Evolutionary conservation across 2,329 filamentous ascomycete species (phyloP).

Genomic region (Calonectria pteridis): DNA sequence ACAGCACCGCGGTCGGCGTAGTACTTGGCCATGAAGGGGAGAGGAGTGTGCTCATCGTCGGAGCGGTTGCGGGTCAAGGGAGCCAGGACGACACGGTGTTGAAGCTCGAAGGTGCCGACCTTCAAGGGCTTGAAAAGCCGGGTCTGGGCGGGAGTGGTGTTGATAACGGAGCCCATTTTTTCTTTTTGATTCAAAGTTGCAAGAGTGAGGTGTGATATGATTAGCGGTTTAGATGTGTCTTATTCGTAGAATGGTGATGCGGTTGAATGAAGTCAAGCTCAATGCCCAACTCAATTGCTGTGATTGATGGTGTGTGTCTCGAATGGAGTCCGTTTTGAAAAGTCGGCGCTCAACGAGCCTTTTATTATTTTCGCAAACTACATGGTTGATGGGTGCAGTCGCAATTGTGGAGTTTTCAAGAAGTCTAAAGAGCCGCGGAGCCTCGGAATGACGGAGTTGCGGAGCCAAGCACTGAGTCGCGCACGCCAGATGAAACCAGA

Average conservation of each 20-base stretch:
- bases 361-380: conserved; percentile 10
- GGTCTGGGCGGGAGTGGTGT: conserved; percentile 23
- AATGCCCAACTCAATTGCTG: conserved; percentile 1
- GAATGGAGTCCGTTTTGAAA: background rate
- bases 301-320: background rate
- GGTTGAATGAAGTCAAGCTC: background rate
- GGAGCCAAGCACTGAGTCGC: background rate
- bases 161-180: conserved; percentile 15
- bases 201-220: background rate
- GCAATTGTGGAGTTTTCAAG: background rate
- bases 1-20: conserved; percentile 52
- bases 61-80: conserved; percentile 62
- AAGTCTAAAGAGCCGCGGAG: background rate
- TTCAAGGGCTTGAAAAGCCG: conserved; percentile 42
- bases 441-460: conserved; percentile 7
- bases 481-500: background rate
- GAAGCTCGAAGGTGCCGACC: conserved; percentile 34
- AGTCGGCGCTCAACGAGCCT: background rate
- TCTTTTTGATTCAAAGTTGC: background rate
- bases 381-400: background rate
- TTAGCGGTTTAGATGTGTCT: background rate
- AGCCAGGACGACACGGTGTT: conserved; percentile 43
- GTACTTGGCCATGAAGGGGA: conserved; percentile 45
- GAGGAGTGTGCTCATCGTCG: conserved; percentile 52
- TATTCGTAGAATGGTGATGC: background rate